Evolutionary conservation across 331 rosid species (phyloP).

Genomic region (Telfairia occidentalis): DNA sequence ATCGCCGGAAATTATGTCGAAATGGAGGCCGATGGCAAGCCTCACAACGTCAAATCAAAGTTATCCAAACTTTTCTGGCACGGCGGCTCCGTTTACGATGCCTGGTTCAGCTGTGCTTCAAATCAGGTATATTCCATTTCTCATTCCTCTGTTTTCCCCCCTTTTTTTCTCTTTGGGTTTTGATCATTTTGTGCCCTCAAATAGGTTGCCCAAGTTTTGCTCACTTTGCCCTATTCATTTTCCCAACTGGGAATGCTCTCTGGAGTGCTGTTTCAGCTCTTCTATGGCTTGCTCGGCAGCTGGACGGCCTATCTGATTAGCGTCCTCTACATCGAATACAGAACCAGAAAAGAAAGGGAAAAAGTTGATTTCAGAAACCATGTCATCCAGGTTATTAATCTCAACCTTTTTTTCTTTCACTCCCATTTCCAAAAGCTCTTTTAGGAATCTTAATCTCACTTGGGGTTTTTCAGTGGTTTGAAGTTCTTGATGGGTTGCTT

Average conservation of each 20-base stretch:
- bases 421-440: not conserved
- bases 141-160: not conserved
- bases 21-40: slow-evolving; percentile 78
- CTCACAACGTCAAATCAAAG: slow-evolving; percentile 38
- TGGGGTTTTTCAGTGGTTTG: slow-evolving; percentile 64
- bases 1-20: slow-evolving; percentile 81
- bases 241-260: slow-evolving; percentile 90
- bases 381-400: slow-evolving; percentile 46
- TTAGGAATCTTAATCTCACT: slow-evolving; percentile 11
- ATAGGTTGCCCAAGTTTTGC: slow-evolving; percentile 95
- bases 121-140: slow-evolving; percentile 47
- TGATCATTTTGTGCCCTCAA: not conserved
- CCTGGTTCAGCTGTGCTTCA: slow-evolving; percentile 99
- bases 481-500: slow-evolving; percentile 93
- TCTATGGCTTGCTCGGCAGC: slow-evolving; percentile 73
- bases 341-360: slow-evolving; percentile 90
- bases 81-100: slow-evolving; percentile 94
- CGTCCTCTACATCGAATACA: slow-evolving; percentile 69
- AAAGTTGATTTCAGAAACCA: slow-evolving; percentile 82
- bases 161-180: not conserved
- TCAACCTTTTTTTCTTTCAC: not conserved
- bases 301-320: slow-evolving; percentile 94
- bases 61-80: slow-evolving; percentile 77
- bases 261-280: slow-evolving; percentile 79
- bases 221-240: slow-evolving; percentile 84